Percentiles rank a stretch among this genome's conserved stretches.
Conservation (phyloP, 352 stramenopile genomes). For the Phytopythium helicoides region DNA sequence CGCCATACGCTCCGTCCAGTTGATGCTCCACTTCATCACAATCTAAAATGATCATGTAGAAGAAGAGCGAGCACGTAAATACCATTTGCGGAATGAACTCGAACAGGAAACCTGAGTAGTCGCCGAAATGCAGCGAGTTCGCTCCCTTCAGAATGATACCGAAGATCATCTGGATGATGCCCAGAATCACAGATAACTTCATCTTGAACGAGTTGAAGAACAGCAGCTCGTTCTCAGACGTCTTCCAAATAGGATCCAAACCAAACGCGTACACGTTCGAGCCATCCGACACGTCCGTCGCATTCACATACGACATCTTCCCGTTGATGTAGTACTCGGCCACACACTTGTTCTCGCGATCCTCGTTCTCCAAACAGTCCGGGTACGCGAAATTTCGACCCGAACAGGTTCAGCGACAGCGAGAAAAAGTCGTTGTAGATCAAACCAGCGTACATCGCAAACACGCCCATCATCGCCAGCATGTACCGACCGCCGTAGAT, state of each 20-base stretch:
- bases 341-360: constrained; percentile 55
- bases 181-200: constrained; percentile 99
- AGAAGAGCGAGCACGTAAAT: constrained; percentile 96
- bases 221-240: constrained; percentile 96
- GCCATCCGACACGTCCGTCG: constrained; percentile 70
- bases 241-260: constrained; percentile 98
- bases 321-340: constrained; percentile 76
- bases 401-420: constrained; percentile 96
- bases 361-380: constrained; percentile 62
- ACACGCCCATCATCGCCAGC: constrained; percentile 98
- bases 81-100: constrained; percentile 98
- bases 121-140: constrained; percentile 97
- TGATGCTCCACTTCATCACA: constrained; percentile 99
- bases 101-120: constrained; percentile 95
- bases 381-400: constrained; percentile 92
- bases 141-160: constrained; percentile 95
- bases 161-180: constrained; percentile 98
- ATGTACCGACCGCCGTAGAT: constrained; percentile 97
- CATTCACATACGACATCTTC: constrained; percentile 69
- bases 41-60: constrained; percentile 99
- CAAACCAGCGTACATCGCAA: constrained; percentile 97
- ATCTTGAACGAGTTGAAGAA: constrained; percentile 99
- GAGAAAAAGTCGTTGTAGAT: constrained; percentile 99
- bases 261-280: constrained; percentile 97
- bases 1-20: constrained; percentile 96